Evolutionary conservation across 2,329 filamentous ascomycete species (phyloP), one percentile per base, ranked within the genome.

Genomic region (Phialophora verrucosa): DNA sequence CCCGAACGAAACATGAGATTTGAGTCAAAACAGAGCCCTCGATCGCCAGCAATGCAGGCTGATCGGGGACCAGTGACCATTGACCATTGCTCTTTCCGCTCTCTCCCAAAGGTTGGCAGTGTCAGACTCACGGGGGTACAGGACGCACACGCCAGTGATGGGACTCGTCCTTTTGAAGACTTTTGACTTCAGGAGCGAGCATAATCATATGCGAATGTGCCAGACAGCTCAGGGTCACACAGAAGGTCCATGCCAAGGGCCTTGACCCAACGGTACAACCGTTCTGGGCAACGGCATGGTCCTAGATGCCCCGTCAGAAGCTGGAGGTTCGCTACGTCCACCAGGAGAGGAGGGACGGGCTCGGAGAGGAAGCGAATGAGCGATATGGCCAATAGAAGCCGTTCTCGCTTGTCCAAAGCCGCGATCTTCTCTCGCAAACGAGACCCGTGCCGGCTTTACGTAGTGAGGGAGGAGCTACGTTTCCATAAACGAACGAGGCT

Each of bases 401-500:
- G 14, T 14, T 17, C 35, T 42, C 35, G 35, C 35, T 42, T 42
- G 14, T 6, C 35, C 35, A 17, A 38, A 38, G 11, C 7, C 12
- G 35, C 35, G 35, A 42, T 42, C 35, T 42, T 42, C 35, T 1
- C 14, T 42, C 35, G 35, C 35, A 17, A 17, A 17, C 35, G 14
- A 42, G 35, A 42, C 25, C 42, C 57, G 57, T 59, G 57, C 38
- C 29, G 17, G 44, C 38, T 59, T 59, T 59, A 59, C 57, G 57
- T 59, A 59, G 35, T 59, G 57, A 49, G 31, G 12, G 42, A 17
- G 20, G 7, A 29, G 12, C n/a, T 11, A 49, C 49, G 12, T 29
- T 61, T 38, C 59, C 59, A 61, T n/a, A 61, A 38, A 27, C 59
- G 49, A 61, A 61, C 49, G 59, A 61, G 59, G 59, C 59, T 54